phyloP scores from a whole-genome alignment of 1,284 basidiomycete genomes.

The Cryptococcus deneoformans region DNA sequence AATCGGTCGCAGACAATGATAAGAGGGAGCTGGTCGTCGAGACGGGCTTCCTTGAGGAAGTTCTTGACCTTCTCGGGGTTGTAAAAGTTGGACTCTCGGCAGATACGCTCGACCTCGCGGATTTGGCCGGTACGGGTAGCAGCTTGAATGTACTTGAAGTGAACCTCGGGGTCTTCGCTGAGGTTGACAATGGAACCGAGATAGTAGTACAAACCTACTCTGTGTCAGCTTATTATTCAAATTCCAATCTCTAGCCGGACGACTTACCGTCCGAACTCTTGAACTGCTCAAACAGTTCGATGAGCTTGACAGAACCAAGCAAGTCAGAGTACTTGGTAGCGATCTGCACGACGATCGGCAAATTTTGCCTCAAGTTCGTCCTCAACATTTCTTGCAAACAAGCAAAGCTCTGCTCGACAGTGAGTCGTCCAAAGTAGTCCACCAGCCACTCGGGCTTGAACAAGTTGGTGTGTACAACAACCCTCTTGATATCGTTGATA shows the following conservation, averaged over 20 bases:
- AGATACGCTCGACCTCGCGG: constrained; percentile 98
- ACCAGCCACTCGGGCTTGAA: constrained; percentile 97
- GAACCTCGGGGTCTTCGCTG: constrained; percentile 92
- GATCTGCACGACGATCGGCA: constrained; percentile 95
- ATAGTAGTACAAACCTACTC: constrained; percentile 89
- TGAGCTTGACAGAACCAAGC: constrained; percentile 92
- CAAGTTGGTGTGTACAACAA: constrained; percentile 87
- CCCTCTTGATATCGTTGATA: constrained; percentile 95
- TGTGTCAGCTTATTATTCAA: not conserved
- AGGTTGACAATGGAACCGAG: constrained; percentile 97
- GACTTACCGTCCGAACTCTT: constrained; percentile 86
- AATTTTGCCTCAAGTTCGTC: constrained; percentile 96
- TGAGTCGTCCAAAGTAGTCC: constrained; percentile 94
- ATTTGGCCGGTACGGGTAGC: constrained; percentile 98
- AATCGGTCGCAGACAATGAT: constrained; percentile 99
- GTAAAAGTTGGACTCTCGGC: constrained; percentile 95
- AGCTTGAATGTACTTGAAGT: constrained; percentile 99
- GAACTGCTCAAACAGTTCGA: constrained; percentile 98
- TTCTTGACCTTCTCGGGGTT: constrained; percentile 99
- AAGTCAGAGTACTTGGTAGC: constrained; percentile 99
- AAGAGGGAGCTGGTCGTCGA: constrained; percentile 93
- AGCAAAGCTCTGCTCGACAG: constrained; percentile 97
- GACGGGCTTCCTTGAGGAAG: constrained; percentile 98
- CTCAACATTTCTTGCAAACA: constrained; percentile 97
- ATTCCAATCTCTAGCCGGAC: not conserved